phyloP scores from a whole-genome alignment of 2,329 filamentous ascomycete species.

The Cytospora mali region DNA sequence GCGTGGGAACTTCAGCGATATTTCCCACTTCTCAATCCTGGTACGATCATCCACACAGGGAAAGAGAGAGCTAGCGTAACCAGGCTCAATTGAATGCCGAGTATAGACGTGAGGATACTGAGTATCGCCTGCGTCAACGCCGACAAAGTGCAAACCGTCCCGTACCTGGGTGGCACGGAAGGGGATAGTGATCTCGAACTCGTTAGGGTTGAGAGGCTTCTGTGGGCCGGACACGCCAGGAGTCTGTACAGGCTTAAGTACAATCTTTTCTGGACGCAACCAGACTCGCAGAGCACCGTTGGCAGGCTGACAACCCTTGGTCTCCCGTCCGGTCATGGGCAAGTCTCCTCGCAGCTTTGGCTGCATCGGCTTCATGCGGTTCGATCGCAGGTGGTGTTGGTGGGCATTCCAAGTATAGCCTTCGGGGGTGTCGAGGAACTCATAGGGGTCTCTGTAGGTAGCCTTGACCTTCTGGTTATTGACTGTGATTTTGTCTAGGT shows the following conservation, averaged over 20 bases:
- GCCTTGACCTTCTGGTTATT: slow-evolving; percentile 48
- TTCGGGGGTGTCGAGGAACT: slow-evolving; percentile 61
- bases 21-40: slow-evolving; percentile 76
- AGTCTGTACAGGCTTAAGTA: slow-evolving; percentile 33
- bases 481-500: slow-evolving; percentile 56
- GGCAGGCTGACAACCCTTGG: slow-evolving; percentile 57
- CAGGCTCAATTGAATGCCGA: slow-evolving; percentile 75
- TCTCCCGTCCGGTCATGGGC: slow-evolving; percentile 57
- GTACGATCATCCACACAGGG: slow-evolving; percentile 89
- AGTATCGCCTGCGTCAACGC: slow-evolving; percentile 75
- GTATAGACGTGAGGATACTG: slow-evolving; percentile 94
- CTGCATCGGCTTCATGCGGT: slow-evolving; percentile 61
- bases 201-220: slow-evolving; percentile 22
- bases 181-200: slow-evolving; percentile 62
- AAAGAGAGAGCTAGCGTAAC: slow-evolving; percentile 83
- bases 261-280: slow-evolving; percentile 42
- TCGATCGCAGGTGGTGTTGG: slow-evolving; percentile 74
- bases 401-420: slow-evolving; percentile 66
- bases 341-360: slow-evolving; percentile 56
- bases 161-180: slow-evolving; percentile 75
- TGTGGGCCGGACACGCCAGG: slow-evolving; percentile 22
- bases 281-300: slow-evolving; percentile 53
- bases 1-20: slow-evolving; percentile 82
- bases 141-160: slow-evolving; percentile 91
- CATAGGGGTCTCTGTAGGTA: slow-evolving; percentile 67